Base-by-base conservation (phyloP, 768 basidiomycete species). In the Calocera viscosa region DNA sequence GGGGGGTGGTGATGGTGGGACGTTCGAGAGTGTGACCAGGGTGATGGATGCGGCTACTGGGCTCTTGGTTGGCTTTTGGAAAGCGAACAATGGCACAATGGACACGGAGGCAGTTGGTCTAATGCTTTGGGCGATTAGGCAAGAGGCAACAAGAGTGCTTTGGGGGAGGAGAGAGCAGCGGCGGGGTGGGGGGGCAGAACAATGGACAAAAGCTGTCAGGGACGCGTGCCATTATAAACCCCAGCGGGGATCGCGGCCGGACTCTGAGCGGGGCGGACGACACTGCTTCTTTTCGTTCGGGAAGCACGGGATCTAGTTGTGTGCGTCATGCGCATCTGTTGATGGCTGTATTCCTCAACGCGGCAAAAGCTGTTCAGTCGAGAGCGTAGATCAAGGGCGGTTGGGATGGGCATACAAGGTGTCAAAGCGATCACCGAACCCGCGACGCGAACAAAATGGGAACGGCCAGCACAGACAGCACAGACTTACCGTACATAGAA, bases 381-480 rank as follows among this genome's bases (percentile, higher is more conserved):
- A 8, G 12, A 26, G 10, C 26, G 30, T 60, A 28, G 14, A 60
- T 60, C 53, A 60, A 60, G 53, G 53, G 30, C 53, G 53, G 53
- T 60, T 47, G 53, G 24, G 53, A 28, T 60, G 53, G 8, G 53
- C 26, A 47, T 47, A 47, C 8, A 17, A 47, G 53, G 53, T 28
- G 53, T 60, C 53, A 60, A 32, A 32, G 53, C 53, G 26, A 26
- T 60, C 30, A 28, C 53, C 53, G 24, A 26, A 28, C 53, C 53
- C 30, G 53, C 30, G 53, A 60, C 53, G 53, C 53, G 53, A 60
- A 60, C 30, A 60, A 60, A 60, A 60, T 60, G 24, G 53, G 53
- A 7, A 26, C 24, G 19, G 19, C 16, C 43, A 38, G 35, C 35
- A 38, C 43, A 17, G 43, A 24, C 43, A 38, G 35, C 35, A 38